A percentile compares a stretch with the other conserved stretches of the same genome.
These are phyloP conservation scores for Trichoderma parareesei DNA, from an alignment of 495 filamentous ascomycete species.

Conservation along the genomic window DNA sequence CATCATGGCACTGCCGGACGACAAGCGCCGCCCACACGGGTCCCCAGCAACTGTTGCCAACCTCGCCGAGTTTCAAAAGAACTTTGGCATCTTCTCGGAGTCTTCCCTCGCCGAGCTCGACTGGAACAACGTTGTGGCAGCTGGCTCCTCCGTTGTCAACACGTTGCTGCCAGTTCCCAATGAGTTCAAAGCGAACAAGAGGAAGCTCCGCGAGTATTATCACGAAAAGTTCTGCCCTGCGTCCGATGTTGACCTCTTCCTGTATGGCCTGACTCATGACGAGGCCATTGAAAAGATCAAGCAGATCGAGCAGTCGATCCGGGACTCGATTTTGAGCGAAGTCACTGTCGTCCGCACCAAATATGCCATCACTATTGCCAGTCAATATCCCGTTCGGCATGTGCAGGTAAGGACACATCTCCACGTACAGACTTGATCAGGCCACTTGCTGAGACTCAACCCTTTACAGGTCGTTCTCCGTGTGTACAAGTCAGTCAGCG, in stretches of 20 bases:
- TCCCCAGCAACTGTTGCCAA: constrained; percentile 56
- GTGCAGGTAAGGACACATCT: constrained; percentile 39
- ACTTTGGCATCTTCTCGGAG: constrained; percentile 75
- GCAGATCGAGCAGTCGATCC: constrained; percentile 61
- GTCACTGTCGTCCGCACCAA: constrained; percentile 71
- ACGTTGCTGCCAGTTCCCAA: constrained; percentile 63
- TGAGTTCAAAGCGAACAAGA: constrained; percentile 54
- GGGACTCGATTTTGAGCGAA: constrained; percentile 65
- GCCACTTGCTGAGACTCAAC: constrained; percentile 12
- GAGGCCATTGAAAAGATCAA: constrained; percentile 75
- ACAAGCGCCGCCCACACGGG: constrained; percentile 49
- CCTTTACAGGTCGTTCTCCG: constrained; percentile 64
- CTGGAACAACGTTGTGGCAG: constrained; percentile 70
- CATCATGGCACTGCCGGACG: constrained; percentile 56
- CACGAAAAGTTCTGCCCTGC: constrained; percentile 70
- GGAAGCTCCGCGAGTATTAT: constrained; percentile 62
- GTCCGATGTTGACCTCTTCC: constrained; percentile 77
- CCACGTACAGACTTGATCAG: background rate
- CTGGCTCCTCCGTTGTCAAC: constrained; percentile 69
- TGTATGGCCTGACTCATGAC: constrained; percentile 67
- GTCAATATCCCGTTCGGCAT: constrained; percentile 74
- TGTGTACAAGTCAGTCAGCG: constrained; percentile 69
- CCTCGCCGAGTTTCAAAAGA: constrained; percentile 61
- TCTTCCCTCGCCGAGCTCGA: constrained; percentile 52
- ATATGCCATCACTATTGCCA: constrained; percentile 75